A percentile compares a stretch with the other conserved stretches of the same genome.
Conservation (phyloP, 768 basidiomycete genomes). For the Gautieria morchelliformis region DNA sequence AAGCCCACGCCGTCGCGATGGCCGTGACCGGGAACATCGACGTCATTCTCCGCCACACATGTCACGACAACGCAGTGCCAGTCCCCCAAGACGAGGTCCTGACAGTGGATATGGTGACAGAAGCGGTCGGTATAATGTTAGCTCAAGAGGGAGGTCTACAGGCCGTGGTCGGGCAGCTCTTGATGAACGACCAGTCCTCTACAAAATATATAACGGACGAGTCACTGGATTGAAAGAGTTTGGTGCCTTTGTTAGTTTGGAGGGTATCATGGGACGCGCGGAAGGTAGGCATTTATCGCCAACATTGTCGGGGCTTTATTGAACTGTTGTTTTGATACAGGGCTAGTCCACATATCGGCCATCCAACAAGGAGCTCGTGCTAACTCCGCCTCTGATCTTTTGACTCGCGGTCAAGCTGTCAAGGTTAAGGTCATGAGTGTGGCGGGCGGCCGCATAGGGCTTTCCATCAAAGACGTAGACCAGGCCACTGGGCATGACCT, state of each 20-base stretch:
- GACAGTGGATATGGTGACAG: slow-evolving; percentile 24
- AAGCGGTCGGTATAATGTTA: slow-evolving; percentile 29
- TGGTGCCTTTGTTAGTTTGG: slow-evolving; percentile 86
- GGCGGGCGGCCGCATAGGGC: slow-evolving; percentile 66
- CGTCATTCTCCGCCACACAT: slow-evolving; percentile 35
- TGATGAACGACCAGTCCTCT: slow-evolving; percentile 81
- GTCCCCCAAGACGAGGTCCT: slow-evolving; percentile 47
- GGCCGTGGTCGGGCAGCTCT: slow-evolving; percentile 20
- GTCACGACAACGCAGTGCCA: slow-evolving; percentile 40
- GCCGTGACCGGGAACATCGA: slow-evolving; percentile 19
- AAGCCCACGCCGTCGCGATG: slow-evolving; percentile 53
- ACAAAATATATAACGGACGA: slow-evolving; percentile 89
- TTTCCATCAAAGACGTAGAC: slow-evolving; percentile 99
- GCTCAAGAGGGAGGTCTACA: slow-evolving; percentile 18
- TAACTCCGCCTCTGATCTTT: slow-evolving; percentile 78
- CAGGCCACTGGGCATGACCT: slow-evolving; percentile 84
- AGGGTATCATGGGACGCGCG: slow-evolving; percentile 74
- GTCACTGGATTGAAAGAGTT: slow-evolving; percentile 88
- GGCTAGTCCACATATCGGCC: slow-evolving; percentile 95
- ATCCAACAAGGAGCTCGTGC: slow-evolving; percentile 81
- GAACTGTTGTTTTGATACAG: slow-evolving; percentile 28
- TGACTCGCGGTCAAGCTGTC: slow-evolving; percentile 74
- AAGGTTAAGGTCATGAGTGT: slow-evolving; percentile 97
- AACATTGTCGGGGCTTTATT: neutral
- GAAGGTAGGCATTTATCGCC: slow-evolving; percentile 56